Conservation (phyloP, 2,329 filamentous ascomycete genomes). For the Tolypocladium inflatum region DNA sequence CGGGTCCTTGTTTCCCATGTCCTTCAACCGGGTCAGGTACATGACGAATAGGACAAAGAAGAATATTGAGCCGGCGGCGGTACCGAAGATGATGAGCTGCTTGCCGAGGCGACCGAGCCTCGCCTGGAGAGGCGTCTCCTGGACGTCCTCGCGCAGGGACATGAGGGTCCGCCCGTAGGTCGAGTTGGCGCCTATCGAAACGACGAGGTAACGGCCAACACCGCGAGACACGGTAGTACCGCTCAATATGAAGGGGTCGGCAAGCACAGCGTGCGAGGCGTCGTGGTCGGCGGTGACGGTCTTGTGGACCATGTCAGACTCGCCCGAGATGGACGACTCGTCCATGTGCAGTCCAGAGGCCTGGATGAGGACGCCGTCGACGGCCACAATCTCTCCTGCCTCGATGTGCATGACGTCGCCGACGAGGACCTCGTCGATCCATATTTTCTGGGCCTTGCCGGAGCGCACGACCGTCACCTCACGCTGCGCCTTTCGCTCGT, state of each 20-base stretch:
- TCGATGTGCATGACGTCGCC: slow-evolving; percentile 67
- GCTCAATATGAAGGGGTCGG: slow-evolving; percentile 74
- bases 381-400: slow-evolving; percentile 62
- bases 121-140: slow-evolving; percentile 68
- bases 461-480: slow-evolving; percentile 69
- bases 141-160: slow-evolving; percentile 65
- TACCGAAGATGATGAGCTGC: slow-evolving; percentile 48
- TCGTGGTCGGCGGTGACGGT: slow-evolving; percentile 47
- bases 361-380: slow-evolving; percentile 59
- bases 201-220: slow-evolving; percentile 66
- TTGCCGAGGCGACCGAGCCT: slow-evolving; percentile 71
- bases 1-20: slow-evolving; percentile 26
- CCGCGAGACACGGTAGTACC: slow-evolving; percentile 71
- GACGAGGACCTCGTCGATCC: slow-evolving; percentile 61
- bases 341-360: slow-evolving; percentile 49
- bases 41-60: slow-evolving; percentile 31
- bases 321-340: slow-evolving; percentile 68
- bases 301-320: slow-evolving; percentile 66
- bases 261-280: slow-evolving; percentile 36
- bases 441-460: slow-evolving; percentile 59
- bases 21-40: slow-evolving; percentile 22
- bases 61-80: slow-evolving; percentile 29
- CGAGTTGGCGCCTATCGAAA: slow-evolving; percentile 63
- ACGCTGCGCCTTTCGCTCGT: slow-evolving; percentile 70
- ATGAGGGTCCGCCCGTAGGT: slow-evolving; percentile 71